A percentile compares a stretch with the other conserved stretches of the same genome.
Evolutionary conservation across 345 rosid genomes (phyloP).

Genomic region (Gossypium longicalyx): DNA sequence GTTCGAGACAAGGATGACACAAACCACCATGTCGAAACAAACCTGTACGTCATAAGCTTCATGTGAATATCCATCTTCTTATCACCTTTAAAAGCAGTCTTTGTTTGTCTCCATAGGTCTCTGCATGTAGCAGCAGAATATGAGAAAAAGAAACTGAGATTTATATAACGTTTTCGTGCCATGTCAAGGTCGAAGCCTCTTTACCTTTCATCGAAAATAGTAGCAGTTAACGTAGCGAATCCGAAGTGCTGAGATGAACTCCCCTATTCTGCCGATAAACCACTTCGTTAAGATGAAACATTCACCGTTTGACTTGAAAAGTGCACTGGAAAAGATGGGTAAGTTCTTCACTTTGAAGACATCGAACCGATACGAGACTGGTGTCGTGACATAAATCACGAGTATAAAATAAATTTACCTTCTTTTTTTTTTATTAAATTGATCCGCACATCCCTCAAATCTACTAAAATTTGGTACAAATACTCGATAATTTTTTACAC

Average conservation of each 20-base stretch:
- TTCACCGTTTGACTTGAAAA: constrained; percentile 51
- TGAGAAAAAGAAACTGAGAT: not conserved
- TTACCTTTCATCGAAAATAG: constrained; percentile 57
- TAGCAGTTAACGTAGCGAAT: constrained; percentile 70
- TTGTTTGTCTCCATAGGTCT: constrained; percentile 55
- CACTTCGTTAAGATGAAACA: constrained; percentile 53
- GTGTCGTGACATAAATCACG: constrained; percentile 56
- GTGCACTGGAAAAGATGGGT: constrained; percentile 49
- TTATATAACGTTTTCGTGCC: not conserved
- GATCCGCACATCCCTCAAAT: too few relatives aligned
- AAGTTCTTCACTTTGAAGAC: constrained; percentile 61
- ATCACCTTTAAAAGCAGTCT: constrained; percentile 41
- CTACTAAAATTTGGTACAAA: too few relatives aligned
- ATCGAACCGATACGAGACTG: constrained; percentile 56
- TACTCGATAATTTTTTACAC: too few relatives aligned
- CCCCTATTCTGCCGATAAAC: constrained; percentile 46
- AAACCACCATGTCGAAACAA: constrained; percentile 86
- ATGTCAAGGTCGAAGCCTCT: not conserved
- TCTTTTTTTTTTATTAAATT: too few relatives aligned
- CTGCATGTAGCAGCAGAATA: constrained; percentile 27
- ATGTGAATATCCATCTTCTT: constrained; percentile 69
- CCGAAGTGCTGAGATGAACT: constrained; percentile 62
- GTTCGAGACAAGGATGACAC: constrained; percentile 43
- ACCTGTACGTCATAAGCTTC: constrained; percentile 62
- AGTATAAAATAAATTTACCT: not conserved